phyloP scores from a whole-genome alignment of 768 basidiomycete species.

The Trametes villosa region DNA sequence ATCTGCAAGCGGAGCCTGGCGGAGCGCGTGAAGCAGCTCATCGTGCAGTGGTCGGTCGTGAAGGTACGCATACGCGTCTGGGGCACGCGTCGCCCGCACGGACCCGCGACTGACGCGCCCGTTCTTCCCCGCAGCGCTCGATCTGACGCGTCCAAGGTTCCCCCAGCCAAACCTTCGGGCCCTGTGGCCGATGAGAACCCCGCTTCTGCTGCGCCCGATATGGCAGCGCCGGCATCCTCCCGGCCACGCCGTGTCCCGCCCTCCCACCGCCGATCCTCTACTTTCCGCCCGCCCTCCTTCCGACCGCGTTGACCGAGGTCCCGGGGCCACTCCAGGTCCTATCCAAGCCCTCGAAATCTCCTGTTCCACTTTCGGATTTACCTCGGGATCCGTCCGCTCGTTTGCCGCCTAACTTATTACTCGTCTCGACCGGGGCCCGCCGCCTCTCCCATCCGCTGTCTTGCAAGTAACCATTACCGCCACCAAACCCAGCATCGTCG shows the following conservation, averaged over 20 bases:
- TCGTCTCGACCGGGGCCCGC: not conserved
- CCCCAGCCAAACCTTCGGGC: not conserved
- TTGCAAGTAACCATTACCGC: not conserved
- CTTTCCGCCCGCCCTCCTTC: too few species aligned
- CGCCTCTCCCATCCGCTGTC: not conserved
- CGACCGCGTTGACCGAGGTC: too few species aligned
- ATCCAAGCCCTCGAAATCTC: too few species aligned
- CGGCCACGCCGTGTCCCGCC: too few species aligned
- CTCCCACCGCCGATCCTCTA: too few species aligned
- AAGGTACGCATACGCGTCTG: conserved; percentile 52
- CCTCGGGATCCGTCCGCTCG: not conserved
- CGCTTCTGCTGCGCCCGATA: too few species aligned
- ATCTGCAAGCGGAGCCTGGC: conserved; percentile 65
- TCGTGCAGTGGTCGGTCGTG: conserved; percentile 79
- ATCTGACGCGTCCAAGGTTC: conserved; percentile 1
- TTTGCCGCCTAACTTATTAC: conserved; percentile 7
- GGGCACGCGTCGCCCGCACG: not conserved
- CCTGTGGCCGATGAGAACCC: not conserved
- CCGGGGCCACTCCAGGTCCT: too few species aligned
- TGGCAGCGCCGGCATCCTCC: too few species aligned
- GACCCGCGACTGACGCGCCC: not conserved
- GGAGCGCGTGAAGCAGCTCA: conserved; percentile 68
- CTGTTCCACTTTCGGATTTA: too few species aligned
- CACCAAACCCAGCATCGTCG: not conserved
- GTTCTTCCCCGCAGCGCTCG: conserved; percentile 5